phyloP scores from a whole-genome alignment of 305 asterid species.

The Fraxinus angustifolia region DNA sequence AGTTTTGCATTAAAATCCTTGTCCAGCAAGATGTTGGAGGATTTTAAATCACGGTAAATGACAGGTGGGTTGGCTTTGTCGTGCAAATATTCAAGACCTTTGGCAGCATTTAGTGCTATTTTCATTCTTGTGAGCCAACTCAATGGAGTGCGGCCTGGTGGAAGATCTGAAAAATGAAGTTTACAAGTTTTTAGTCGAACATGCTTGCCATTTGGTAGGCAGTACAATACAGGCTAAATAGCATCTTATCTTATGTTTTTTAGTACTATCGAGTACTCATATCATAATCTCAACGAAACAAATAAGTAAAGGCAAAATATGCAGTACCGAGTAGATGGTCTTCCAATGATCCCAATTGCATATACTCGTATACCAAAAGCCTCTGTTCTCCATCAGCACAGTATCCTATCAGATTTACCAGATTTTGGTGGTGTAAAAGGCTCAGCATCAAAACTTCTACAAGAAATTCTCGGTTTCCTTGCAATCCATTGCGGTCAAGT shows the following conservation, averaged over 20 bases:
- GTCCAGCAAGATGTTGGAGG: constrained; percentile 79
- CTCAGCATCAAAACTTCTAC: constrained; percentile 85
- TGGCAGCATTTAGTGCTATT: constrained; percentile 80
- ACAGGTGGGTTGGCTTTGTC: constrained; percentile 85
- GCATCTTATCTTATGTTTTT: background rate
- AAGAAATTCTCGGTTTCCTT: constrained; percentile 80
- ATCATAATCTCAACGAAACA: background rate
- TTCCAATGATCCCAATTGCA: constrained; percentile 73
- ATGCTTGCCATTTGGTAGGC: background rate
- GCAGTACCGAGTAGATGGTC: constrained; percentile 74
- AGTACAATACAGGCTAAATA: background rate
- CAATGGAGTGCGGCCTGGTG: constrained; percentile 41
- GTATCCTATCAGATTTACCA: constrained; percentile 72
- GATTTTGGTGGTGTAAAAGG: constrained; percentile 64
- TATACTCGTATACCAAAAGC: constrained; percentile 72
- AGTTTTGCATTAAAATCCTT: constrained; percentile 63
- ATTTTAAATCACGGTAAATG: constrained; percentile 79
- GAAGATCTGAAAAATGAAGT: constrained; percentile 39
- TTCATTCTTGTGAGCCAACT: constrained; percentile 81
- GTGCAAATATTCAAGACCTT: constrained; percentile 83
- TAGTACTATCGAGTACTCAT: background rate
- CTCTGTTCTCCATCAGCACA: constrained; percentile 89
- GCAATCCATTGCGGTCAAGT: constrained; percentile 73
- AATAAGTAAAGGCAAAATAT: background rate
- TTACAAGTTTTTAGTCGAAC: background rate